phyloP scores from a whole-genome alignment of 805 yeast species.

The Starmerella floricola region DNA sequence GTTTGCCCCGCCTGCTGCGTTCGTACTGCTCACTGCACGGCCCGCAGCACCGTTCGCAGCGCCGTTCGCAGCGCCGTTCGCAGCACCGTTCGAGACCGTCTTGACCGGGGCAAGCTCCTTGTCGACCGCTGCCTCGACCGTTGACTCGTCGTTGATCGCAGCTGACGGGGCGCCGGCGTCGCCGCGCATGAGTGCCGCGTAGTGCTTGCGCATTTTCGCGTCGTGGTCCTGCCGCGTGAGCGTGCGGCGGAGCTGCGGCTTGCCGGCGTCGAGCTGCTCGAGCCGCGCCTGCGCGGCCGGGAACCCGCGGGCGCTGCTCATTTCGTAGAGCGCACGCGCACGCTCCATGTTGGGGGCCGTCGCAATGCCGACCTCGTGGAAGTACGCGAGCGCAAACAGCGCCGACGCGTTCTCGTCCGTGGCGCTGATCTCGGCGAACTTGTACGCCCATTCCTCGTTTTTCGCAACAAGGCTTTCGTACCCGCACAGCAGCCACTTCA shows the following conservation, averaged over 20 bases:
- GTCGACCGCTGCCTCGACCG: too few relatives aligned
- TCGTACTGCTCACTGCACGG: background rate
- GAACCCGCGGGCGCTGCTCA: conserved; percentile 43
- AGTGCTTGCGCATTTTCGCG: conserved; percentile 12
- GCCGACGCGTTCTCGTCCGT: conserved; percentile 50
- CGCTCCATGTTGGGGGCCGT: conserved; percentile 33
- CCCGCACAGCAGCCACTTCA: conserved; percentile 61
- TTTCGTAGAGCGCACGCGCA: conserved; percentile 41
- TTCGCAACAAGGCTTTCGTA: conserved; percentile 40
- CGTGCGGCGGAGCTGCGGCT: conserved; percentile 14
- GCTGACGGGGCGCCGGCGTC: conserved; percentile 10
- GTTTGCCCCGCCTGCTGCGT: background rate
- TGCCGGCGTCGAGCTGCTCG: conserved; percentile 12
- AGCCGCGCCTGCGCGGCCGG: conserved; percentile 28
- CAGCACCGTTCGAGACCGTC: too few relatives aligned
- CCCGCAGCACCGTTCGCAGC: too few relatives aligned
- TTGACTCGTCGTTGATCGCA: conserved; percentile 13
- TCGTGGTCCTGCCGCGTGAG: conserved; percentile 20
- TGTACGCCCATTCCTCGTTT: conserved; percentile 52
- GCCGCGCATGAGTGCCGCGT: conserved; percentile 13
- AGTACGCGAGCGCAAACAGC: conserved; percentile 57
- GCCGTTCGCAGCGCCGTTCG: too few relatives aligned
- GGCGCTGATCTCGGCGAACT: conserved; percentile 56
- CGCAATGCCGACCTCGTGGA: conserved; percentile 55
- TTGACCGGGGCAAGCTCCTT: too few relatives aligned